Conservation (phyloP, 257 asterid species). For the Fraxinus anomala region DNA sequence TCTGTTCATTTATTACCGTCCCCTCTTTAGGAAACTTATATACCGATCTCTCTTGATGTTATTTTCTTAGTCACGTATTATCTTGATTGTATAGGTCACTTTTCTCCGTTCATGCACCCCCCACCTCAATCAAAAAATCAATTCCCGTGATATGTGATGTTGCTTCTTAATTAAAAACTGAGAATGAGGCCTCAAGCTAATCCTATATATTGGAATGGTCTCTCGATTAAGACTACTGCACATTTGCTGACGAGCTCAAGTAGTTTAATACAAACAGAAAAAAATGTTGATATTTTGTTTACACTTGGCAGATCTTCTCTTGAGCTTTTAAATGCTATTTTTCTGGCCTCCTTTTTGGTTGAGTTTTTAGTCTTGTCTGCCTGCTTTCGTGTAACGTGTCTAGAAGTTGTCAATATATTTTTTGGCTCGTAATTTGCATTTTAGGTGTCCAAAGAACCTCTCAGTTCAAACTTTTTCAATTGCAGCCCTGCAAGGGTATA, state of each 20-base stretch:
- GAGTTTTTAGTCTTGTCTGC: constrained; percentile 7
- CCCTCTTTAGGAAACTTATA: neutral
- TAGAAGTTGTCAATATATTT: constrained; percentile 13
- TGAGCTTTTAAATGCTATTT: constrained; percentile 13
- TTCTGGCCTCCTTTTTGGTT: constrained; percentile 3
- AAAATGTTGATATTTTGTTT: neutral
- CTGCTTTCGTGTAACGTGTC: neutral
- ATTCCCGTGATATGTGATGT: neutral
- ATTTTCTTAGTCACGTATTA: neutral
- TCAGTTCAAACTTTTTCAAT: constrained; percentile 4
- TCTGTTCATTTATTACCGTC: neutral
- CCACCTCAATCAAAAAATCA: neutral
- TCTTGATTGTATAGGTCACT: neutral
- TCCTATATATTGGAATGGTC: constrained; percentile 4
- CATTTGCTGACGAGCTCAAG: constrained; percentile 12
- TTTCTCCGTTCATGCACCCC: neutral
- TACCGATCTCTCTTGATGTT: neutral
- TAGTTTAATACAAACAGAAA: neutral
- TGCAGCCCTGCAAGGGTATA: constrained; percentile 93
- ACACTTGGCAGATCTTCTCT: neutral
- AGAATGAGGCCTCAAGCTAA: neutral
- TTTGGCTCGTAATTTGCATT: neutral
- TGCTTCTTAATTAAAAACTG: neutral
- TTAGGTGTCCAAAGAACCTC: constrained; percentile 18
- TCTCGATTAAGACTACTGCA: constrained; percentile 7